Percentiles rank a stretch among this genome's conserved stretches.
These are phyloP conservation scores for Pseudognaphalium luteoalbum DNA, from an alignment of 129 eudicot genomes.

Conservation along the genomic window DNA sequence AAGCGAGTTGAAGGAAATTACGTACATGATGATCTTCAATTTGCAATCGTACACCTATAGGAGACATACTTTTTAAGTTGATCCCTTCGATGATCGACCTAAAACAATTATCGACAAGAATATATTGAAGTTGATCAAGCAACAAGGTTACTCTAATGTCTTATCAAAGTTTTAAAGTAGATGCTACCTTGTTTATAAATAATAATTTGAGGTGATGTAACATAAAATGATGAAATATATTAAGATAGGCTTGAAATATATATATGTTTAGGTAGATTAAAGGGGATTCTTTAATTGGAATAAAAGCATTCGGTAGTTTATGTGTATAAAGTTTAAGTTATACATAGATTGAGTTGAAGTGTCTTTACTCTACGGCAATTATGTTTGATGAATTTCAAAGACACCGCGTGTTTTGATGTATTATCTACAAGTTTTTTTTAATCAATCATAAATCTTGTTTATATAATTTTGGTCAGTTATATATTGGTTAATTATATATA, in stretches of 20 bases:
- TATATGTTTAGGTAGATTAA: slow-evolving; percentile 4
- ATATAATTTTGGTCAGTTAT: no score
- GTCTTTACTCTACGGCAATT: slow-evolving; percentile 29
- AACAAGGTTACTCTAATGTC: not conserved
- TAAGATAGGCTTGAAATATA: not conserved
- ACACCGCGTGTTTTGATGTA: slow-evolving; percentile 23
- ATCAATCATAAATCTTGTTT: no score
- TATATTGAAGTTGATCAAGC: not conserved
- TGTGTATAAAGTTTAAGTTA: not conserved
- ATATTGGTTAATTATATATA: no score
- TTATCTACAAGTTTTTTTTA: not conserved
- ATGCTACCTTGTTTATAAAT: slow-evolving; percentile 7
- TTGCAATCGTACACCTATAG: slow-evolving; percentile 36
- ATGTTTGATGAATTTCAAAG: slow-evolving; percentile 31
- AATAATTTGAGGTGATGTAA: slow-evolving; percentile 8
- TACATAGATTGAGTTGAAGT: slow-evolving; percentile 8
- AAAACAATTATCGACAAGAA: not conserved
- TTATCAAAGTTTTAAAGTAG: not conserved
- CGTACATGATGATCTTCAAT: slow-evolving; percentile 38
- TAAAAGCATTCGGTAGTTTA: slow-evolving; percentile 8
- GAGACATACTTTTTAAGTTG: slow-evolving; percentile 27
- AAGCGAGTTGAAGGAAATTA: not conserved
- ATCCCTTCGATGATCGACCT: not conserved
- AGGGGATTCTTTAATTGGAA: slow-evolving; percentile 15
- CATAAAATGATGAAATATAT: not conserved